Evolutionary conservation across 1,284 basidiomycete species (phyloP), one percentile per base, ranked within the genome.

Genomic region (Heterobasidion annosum): DNA sequence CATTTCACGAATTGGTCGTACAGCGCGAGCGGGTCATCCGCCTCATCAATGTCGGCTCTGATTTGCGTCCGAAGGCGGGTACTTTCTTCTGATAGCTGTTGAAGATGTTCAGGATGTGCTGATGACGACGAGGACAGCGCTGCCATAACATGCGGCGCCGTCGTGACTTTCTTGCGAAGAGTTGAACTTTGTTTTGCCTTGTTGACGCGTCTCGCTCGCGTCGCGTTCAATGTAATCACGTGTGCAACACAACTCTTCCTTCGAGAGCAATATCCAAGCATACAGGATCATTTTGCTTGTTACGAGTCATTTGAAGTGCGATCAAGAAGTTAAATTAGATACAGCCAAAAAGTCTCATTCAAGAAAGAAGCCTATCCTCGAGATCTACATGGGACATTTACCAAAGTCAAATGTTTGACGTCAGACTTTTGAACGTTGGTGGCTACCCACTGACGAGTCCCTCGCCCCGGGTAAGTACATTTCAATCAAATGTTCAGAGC

Each of bases 1-100:
- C 87, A 90, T 62, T 83, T 77, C 12, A 88, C 78, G 64, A 86
- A 88, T 48, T 76, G 69, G 59, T 81, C 72, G 64, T 84, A 86
- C 4, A 78, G 71, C 2, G 77, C 77, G n/a, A 86, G 72, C n/a
- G 83, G 83, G 62, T 85, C 83, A 50, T 88, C 85, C 59, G 85
- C 83, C 50, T 87, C 83, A 25, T 69, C 70, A 37, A 79, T 56
- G 43, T 61, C 56, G 32, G 55, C 46, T 35, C 46, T 51, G 16
- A 61, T 56, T 42, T 60, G 48, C 1, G 42, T 49, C 40, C 59
- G 50, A 42, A 48, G 40, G 9, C 37, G 53, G 25, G 56, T 43
- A 48, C 53, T 57, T 51, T 60, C 50, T 2, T 50, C 47, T 12
- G 47, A 47, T 4, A 60, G 48, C 2, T 43, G 33, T 3, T 59